Evolutionary conservation across 2,329 filamentous ascomycete species (phyloP).

Genomic region (Ophiostoma quercus): DNA sequence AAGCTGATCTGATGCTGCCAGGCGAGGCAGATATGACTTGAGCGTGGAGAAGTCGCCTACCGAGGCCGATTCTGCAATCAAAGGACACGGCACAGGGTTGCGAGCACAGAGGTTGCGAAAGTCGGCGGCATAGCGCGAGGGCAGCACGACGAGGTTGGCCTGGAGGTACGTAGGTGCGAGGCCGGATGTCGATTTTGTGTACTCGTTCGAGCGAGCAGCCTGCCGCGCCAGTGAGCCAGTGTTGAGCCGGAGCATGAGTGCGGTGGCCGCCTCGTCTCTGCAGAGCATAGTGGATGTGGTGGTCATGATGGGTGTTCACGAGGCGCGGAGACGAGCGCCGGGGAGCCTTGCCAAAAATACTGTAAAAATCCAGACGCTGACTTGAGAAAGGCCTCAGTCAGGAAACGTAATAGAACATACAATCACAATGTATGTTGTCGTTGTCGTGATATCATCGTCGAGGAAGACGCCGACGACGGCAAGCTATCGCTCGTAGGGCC

Average conservation of each 20-base stretch:
- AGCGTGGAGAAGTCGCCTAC: conserved; percentile 38
- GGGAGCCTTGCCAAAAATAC: neutral
- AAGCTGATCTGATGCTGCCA: conserved; percentile 30
- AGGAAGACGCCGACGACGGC: neutral
- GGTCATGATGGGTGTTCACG: neutral
- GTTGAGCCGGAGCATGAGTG: neutral
- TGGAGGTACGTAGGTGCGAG: conserved; percentile 50
- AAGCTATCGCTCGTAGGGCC: neutral
- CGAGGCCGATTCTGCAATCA: conserved; percentile 48
- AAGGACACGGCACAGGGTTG: conserved; percentile 58
- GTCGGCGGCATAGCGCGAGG: conserved; percentile 51
- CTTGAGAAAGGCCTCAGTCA: too few relatives aligned
- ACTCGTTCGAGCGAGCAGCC: neutral
- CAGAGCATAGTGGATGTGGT: neutral
- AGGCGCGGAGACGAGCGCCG: neutral
- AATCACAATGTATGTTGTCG: too few relatives aligned
- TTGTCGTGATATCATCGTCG: neutral
- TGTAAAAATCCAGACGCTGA: too few relatives aligned
- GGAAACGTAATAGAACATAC: too few relatives aligned
- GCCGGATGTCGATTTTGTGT: conserved; percentile 10
- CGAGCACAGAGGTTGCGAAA: conserved; percentile 54
- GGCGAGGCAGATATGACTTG: conserved; percentile 24
- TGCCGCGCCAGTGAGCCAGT: neutral
- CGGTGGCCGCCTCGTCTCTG: conserved; percentile 3
- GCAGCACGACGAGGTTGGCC: conserved; percentile 58